Conservation (phyloP, 1,139 yeast genomes). For the Kodamaea alishanica region DNA sequence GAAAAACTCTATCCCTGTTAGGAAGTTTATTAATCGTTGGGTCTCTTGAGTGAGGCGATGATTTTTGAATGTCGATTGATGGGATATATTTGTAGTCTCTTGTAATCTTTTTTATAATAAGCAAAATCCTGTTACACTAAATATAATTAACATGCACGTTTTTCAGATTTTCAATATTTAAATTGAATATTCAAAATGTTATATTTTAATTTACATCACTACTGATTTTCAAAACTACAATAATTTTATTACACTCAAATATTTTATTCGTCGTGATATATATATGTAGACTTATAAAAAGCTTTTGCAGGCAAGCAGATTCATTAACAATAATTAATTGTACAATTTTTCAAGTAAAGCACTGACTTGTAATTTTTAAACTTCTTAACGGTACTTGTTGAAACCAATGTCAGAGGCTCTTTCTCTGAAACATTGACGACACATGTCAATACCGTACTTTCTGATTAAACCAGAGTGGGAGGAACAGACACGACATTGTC, state of each 20-base stretch:
- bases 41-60: conserved; percentile 51
- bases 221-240: too few relatives aligned
- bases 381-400: conserved; percentile 91
- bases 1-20: conserved; percentile 46
- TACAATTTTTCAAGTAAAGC: too few relatives aligned
- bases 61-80: conserved; percentile 58
- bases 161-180: too few relatives aligned
- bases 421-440: conserved; percentile 99
- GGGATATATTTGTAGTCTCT: conserved; percentile 44
- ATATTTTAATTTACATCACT: too few relatives aligned
- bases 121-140: too few relatives aligned
- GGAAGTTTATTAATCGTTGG: conserved; percentile 58
- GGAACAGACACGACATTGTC: conserved; percentile 99
- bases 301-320: too few relatives aligned
- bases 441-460: conserved; percentile 99
- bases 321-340: too few relatives aligned
- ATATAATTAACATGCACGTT: too few relatives aligned
- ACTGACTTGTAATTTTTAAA: background rate
- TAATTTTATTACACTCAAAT: too few relatives aligned
- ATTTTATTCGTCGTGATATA: too few relatives aligned
- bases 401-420: conserved; percentile 98
- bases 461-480: conserved; percentile 99
- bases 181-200: too few relatives aligned
- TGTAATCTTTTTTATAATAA: background rate
- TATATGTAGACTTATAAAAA: too few relatives aligned